Evolutionary conservation across 176 grass and related monocot species (phyloP), one percentile per base, ranked within the genome.

Genomic region (Alloteropsis semialata): DNA sequence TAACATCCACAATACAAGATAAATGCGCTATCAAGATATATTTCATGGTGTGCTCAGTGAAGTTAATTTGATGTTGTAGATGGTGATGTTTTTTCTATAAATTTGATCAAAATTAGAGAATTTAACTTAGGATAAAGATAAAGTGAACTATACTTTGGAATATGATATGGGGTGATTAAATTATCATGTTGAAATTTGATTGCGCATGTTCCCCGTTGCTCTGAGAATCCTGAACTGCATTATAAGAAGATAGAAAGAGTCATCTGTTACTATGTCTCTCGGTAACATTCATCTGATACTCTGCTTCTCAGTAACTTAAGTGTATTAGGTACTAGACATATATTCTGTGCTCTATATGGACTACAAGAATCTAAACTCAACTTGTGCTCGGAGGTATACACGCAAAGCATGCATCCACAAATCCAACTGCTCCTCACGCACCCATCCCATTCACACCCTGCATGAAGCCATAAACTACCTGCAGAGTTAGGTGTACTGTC

Each of bases 201-300:
- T 34, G 14, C 54, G 70, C 73, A 77, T 82, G 64, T 70, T 77
- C 33, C 43, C 36, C 43, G 37, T 71, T 77, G 19, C 33, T 29
- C 43, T 22, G 56, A 78, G 18, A 65, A 48, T 44, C 43, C 22
- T 29, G 22, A 53, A 41, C 55, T 83, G 69, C n/a, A 41, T 27
- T 64, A 46, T 45, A 61, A 6, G 27, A 69, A 14, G 1, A 37
- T 65, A 33, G 30, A 3, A 8, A 34, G 28, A 32, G 29, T 28
- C 56, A 13, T 58, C 55, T 27, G n/a, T 63, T 33, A 22, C 59
- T 33, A 28, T 17, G 13, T 14, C 18, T 59, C 34, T 65, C 32
- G 38, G 62, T 33, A 65, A 36, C 30, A 19, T 65, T n/a, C n/a
- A n/a, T 13, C 5, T 1, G n/a, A n/a, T n/a, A n/a, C n/a, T n/a